Percentiles rank a stretch among this genome's conserved stretches.
These are phyloP conservation scores for Rhodotorula graminis DNA, from an alignment of 768 basidiomycete genomes.

Conservation along the genomic window DNA sequence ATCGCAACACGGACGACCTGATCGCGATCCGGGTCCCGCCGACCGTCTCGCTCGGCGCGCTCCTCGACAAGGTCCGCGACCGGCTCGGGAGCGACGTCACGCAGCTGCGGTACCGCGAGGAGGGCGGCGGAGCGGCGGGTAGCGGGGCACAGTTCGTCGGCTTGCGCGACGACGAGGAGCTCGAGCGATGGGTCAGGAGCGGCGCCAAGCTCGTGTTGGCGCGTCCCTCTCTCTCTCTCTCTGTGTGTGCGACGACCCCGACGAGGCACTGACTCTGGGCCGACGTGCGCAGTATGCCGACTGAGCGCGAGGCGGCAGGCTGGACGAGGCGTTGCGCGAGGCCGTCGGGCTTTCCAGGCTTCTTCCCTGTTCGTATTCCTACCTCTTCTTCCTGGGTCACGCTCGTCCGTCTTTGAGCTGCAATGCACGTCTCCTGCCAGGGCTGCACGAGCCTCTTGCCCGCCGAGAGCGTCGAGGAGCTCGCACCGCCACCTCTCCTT, in stretches of 20 bases:
- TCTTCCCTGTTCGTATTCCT: not conserved
- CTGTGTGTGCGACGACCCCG: too few relatives aligned
- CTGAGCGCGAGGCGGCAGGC: not conserved
- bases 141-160: conserved; percentile 38
- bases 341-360: not conserved
- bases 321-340: not conserved
- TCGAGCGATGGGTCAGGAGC: conserved; percentile 42
- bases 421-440: too few relatives aligned
- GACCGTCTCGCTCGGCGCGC: conserved; percentile 71
- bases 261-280: not conserved
- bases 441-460: too few relatives aligned
- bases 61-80: conserved; percentile 86
- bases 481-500: too few relatives aligned
- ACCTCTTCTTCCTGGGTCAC: not conserved
- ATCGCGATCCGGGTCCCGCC: conserved; percentile 97
- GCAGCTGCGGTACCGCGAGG: conserved; percentile 58
- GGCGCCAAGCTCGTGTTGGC: conserved; percentile 39
- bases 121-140: conserved; percentile 16
- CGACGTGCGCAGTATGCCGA: conserved; percentile 9
- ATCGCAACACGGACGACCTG: conserved; percentile 84
- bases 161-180: conserved; percentile 36
- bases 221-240: not conserved
- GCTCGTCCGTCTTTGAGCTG: too few relatives aligned
- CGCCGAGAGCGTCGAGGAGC: too few relatives aligned
- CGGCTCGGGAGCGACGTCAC: conserved; percentile 71